Evolutionary conservation across 2,329 filamentous ascomycete species (phyloP), one percentile per base, ranked within the genome.

Genomic region (Stagonosporopsis cucurbitacearum): DNA sequence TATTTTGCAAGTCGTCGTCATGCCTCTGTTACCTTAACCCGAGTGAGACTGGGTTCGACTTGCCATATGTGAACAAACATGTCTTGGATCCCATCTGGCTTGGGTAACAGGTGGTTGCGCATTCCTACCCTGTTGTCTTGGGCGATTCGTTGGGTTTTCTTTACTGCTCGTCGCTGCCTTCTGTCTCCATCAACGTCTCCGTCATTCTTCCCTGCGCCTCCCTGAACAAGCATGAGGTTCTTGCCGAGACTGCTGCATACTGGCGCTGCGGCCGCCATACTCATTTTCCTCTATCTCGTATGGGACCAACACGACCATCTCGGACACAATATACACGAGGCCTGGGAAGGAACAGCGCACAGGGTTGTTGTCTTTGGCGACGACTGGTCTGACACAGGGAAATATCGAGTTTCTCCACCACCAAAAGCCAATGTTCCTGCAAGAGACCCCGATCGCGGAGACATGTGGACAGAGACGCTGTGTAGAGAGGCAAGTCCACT

Each of bases 361-460:
- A 68, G 71, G 35, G 50, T 77, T 19, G 73, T 77, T 25, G 73
- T 76, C 22, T 76, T 77, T 60, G 74, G 74, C 12, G 71, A 75
- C 48, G 72, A 75, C 50, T 76, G 72, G 71, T 76, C 73, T 50
- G 74, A 76, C 61, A 74, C 65, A 37, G 72, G 73, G 22, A 64
- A 58, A 40, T 73, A 75, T 67, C 67, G 70, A 46, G 64, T 72
- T 44, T 66, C 66, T 59, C 60, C 70, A 52, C 69, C 72, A 37
- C 62, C 62, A 15, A 59, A 58, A 32, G 60, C 63, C 13, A 58
- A 61, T 8, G 60, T 52, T 19, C 59, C 56, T 57, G 48, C 61
- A 54, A 69, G 70, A 55, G 70, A 72, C 45, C 59, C 64, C 53
- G 63, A 66, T 51, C 68, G 64, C 42, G 72, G 72, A 17, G 63